Evolutionary conservation across 2,329 filamentous ascomycete genomes (phyloP).

Genomic region (Aspergillus sp.): DNA sequence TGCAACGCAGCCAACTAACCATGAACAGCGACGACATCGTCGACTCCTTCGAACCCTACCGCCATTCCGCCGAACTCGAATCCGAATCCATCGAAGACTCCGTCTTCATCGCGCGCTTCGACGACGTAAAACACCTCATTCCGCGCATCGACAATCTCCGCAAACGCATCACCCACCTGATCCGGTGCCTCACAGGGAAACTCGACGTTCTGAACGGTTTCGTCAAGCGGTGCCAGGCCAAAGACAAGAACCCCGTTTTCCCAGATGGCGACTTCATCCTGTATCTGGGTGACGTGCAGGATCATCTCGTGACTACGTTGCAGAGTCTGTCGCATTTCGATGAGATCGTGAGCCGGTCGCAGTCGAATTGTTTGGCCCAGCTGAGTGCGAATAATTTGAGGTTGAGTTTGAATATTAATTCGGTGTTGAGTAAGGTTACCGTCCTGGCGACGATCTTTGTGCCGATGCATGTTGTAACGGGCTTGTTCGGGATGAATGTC

Average conservation of each 20-base stretch:
- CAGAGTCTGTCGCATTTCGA: slow-evolving; percentile 91
- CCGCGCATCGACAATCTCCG: slow-evolving; percentile 82
- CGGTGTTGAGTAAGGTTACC: slow-evolving; percentile 88
- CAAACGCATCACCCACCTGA: slow-evolving; percentile 87
- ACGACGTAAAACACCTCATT: slow-evolving; percentile 82
- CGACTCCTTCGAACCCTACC: slow-evolving; percentile 85
- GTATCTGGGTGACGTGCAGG: slow-evolving; percentile 95
- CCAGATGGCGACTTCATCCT: slow-evolving; percentile 92
- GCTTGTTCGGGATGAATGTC: slow-evolving; percentile 53
- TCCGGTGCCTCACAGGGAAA: slow-evolving; percentile 88
- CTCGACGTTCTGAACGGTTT: slow-evolving; percentile 95
- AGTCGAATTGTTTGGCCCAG: slow-evolving; percentile 93
- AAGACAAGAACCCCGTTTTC: slow-evolving; percentile 84
- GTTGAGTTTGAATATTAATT: slow-evolving; percentile 81
- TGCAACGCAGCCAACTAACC: background rate
- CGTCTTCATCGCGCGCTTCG: slow-evolving; percentile 84
- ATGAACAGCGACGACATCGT: slow-evolving; percentile 80
- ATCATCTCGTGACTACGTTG: slow-evolving; percentile 98
- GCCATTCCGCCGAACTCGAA: slow-evolving; percentile 77
- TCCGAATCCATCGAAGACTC: slow-evolving; percentile 92
- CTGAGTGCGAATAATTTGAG: slow-evolving; percentile 86
- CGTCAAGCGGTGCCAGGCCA: slow-evolving; percentile 84
- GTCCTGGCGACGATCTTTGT: slow-evolving; percentile 89
- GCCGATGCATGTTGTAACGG: slow-evolving; percentile 83
- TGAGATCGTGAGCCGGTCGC: slow-evolving; percentile 88